phyloP scores from a whole-genome alignment of 257 asterid species.

The Cordia subcordata region DNA sequence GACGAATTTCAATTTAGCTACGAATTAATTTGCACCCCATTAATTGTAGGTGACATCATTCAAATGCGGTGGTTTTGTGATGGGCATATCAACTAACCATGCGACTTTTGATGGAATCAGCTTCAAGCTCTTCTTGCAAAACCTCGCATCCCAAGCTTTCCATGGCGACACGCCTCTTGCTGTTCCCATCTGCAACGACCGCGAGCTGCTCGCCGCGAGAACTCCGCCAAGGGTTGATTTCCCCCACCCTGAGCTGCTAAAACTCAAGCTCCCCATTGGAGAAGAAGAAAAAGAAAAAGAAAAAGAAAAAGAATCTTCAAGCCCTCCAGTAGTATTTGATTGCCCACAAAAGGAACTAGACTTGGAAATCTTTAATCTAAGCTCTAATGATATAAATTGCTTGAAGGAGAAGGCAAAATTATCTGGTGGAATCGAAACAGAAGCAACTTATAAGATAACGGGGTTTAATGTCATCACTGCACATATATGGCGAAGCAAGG shows the following conservation, averaged over 20 bases:
- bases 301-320: too few relatives aligned
- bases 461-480: slow-evolving; percentile 75
- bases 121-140: slow-evolving; percentile 58
- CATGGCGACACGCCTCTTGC: slow-evolving; percentile 57
- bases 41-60: slow-evolving; percentile 64
- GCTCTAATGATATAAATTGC: slow-evolving; percentile 30
- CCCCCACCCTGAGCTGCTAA: slow-evolving; percentile 76
- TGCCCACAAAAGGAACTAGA: slow-evolving; percentile 44
- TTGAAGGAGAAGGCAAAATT: slow-evolving; percentile 47
- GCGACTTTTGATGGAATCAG: slow-evolving; percentile 60
- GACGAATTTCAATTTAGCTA: too few relatives aligned
- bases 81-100: slow-evolving; percentile 71
- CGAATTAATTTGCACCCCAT: not conserved
- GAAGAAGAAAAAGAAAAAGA: too few relatives aligned
- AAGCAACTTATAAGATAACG: slow-evolving; percentile 31
- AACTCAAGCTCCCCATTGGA: slow-evolving; percentile 51
- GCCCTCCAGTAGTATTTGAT: slow-evolving; percentile 46
- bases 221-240: slow-evolving; percentile 75
- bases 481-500: slow-evolving; percentile 82
- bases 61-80: slow-evolving; percentile 76
- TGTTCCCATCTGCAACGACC: slow-evolving; percentile 54
- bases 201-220: slow-evolving; percentile 69
- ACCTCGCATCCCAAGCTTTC: slow-evolving; percentile 78
- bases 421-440: not conserved
- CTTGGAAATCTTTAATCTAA: slow-evolving; percentile 51